Evolutionary conservation across 305 asterid genomes (phyloP).

Genomic region (Fraxinus dipetala): DNA sequence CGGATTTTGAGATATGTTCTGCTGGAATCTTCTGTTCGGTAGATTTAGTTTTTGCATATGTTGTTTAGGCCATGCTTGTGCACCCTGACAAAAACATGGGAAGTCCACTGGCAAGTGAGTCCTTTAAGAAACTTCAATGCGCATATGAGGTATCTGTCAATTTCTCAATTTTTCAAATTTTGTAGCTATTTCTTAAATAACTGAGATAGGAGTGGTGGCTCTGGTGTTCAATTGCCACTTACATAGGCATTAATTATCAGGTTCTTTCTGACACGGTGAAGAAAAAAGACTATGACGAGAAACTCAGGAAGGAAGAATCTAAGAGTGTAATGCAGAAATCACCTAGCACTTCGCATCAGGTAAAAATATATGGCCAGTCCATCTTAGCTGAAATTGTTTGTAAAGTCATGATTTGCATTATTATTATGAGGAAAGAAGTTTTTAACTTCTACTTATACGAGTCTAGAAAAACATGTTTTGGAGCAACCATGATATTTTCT

Average conservation of each 20-base stretch:
- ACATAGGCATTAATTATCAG: constrained; percentile 40
- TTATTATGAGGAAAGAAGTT: neutral
- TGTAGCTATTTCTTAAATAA: constrained; percentile 19
- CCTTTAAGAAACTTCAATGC: constrained; percentile 93
- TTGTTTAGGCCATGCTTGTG: constrained; percentile 88
- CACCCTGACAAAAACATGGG: constrained; percentile 99
- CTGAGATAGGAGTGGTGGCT: constrained; percentile 25
- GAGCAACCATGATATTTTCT: neutral
- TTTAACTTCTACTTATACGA: neutral
- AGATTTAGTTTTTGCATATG: constrained; percentile 19
- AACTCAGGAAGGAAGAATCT: constrained; percentile 83
- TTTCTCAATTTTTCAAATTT: neutral
- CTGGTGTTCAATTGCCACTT: constrained; percentile 26
- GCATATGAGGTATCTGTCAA: constrained; percentile 74
- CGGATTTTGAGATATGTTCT: neutral
- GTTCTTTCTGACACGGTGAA: constrained; percentile 91
- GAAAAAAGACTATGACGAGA: constrained; percentile 95
- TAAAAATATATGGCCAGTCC: constrained; percentile 24
- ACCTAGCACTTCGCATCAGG: constrained; percentile 78
- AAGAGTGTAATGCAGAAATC: constrained; percentile 73
- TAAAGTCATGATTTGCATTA: neutral
- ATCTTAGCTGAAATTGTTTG: neutral
- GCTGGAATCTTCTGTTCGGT: neutral
- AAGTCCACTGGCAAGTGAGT: constrained; percentile 83
- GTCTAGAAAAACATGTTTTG: neutral